Evolutionary conservation across 2,329 filamentous ascomycete species (phyloP), one percentile per base, ranked within the genome.

Genomic region (Penicillium vulpinum): DNA sequence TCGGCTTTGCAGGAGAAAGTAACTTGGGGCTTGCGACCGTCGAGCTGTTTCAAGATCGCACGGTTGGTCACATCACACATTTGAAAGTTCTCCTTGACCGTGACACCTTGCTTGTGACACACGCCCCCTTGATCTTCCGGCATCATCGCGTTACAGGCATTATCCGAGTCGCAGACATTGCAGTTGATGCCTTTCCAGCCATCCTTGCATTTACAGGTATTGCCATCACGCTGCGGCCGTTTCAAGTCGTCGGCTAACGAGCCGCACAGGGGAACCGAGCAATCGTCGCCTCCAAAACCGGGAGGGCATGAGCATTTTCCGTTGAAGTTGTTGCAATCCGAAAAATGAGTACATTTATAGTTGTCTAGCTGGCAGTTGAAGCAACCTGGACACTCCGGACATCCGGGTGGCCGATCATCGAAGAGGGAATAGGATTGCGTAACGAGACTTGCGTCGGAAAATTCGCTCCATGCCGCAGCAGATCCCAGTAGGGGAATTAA

Each of bases 101-200:
- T 88, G 64, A 96, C 86, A 44, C 93, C 93, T 65, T 93, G 88
- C 69, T 90, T 88, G 73, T 97, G 97, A 78, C 94, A 99, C 11
- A 96, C 87, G 31, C 92, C 94, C 44, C 88, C 91, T 59, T 91
- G 84, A 4, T 85, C 85, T 15, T 88, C 86, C 4, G 91, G 90
- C 87, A 96, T 96, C 75, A 99, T 80, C 33, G 90, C 87, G 72
- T 94, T 86, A 70, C 94, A 99, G 16, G 90, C 92, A 64, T 88
- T 80, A 72, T 97, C 83, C 4, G 87, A 86, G 59, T 88, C 87
- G 77, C 94, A 99, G 55, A 99, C 91, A 69, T 94, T 99, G 84
- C 94, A 99, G 80, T 99, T 99, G 78, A 99, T 93, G 62, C 94
- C 94, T 39, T 85, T 85, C 94, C 94, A 99, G 54, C 94, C 94